Percentiles rank a stretch among this genome's conserved stretches.
These are phyloP conservation scores for Boletus pseudopeckii DNA, from an alignment of 768 basidiomycete genomes.

Conservation along the genomic window DNA sequence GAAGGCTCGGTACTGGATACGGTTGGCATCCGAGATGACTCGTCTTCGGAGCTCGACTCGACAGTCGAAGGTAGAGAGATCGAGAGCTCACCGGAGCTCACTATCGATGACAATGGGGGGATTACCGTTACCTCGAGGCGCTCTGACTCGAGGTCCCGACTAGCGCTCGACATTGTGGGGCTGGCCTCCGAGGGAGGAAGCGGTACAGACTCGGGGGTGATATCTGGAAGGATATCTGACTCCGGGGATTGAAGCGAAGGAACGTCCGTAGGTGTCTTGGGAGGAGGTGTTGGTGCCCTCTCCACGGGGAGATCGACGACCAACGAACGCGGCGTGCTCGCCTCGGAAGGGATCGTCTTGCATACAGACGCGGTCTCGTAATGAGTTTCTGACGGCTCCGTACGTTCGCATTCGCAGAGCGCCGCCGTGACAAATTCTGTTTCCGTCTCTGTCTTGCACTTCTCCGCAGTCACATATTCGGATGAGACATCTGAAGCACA, in stretches of 20 bases:
- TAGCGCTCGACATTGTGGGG: slow-evolving; percentile 24
- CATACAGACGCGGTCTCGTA: slow-evolving; percentile 49
- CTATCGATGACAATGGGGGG: slow-evolving; percentile 15
- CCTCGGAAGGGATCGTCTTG: slow-evolving; percentile 36
- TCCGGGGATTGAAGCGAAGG: slow-evolving; percentile 28
- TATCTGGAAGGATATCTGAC: slow-evolving; percentile 15
- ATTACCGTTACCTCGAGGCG: slow-evolving; percentile 7
- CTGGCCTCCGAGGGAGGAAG: slow-evolving; percentile 37
- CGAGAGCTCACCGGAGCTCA: slow-evolving; percentile 23
- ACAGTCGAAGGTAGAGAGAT: slow-evolving; percentile 29
- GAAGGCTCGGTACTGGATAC: slow-evolving; percentile 44
- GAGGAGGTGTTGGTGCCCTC: slow-evolving; percentile 22
- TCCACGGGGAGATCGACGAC: slow-evolving; percentile 29
- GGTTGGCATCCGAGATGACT: slow-evolving; percentile 34
- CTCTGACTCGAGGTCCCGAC: slow-evolving; percentile 23
- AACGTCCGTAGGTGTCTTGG: slow-evolving; percentile 27
- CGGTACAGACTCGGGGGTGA: slow-evolving; percentile 33
- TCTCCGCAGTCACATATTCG: slow-evolving; percentile 50
- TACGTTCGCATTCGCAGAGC: slow-evolving; percentile 30
- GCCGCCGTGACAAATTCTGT: slow-evolving; percentile 51
- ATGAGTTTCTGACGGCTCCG: slow-evolving; percentile 41
- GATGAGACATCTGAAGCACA: slow-evolving; percentile 41
- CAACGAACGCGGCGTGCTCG: slow-evolving; percentile 36
- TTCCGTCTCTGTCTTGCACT: slow-evolving; percentile 40
- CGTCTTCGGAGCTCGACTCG: slow-evolving; percentile 31